Conservation (phyloP, 257 asterid genomes). For the Salvia hispanica region DNA sequence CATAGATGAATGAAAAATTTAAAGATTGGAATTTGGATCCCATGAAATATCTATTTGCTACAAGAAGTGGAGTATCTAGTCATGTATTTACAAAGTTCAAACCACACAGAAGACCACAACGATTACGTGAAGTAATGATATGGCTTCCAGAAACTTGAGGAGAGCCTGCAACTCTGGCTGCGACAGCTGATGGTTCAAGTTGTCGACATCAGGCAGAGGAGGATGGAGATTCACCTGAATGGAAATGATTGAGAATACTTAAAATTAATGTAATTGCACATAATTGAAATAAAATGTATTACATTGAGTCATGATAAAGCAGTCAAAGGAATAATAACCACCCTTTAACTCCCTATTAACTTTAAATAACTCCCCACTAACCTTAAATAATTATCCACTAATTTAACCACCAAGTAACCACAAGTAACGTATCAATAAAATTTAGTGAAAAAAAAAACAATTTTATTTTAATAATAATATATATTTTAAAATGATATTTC, state of each 20-base stretch:
- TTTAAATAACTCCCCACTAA: no score
- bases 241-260: constrained; percentile 18
- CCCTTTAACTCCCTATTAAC: no score
- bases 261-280: background rate
- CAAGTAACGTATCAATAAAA: no score
- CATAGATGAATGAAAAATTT: constrained; percentile 10
- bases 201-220: constrained; percentile 97
- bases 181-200: constrained; percentile 77
- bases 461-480: no score
- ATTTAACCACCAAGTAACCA: no score
- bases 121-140: constrained; percentile 45
- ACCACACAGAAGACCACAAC: constrained; percentile 44
- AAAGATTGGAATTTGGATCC: background rate
- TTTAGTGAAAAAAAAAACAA: no score
- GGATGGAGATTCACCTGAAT: constrained; percentile 95
- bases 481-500: no score
- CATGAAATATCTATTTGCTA: background rate
- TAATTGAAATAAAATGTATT: constrained; percentile 16
- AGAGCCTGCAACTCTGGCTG: constrained; percentile 63
- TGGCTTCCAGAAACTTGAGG: constrained; percentile 64
- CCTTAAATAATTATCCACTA: no score
- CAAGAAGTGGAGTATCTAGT: constrained; percentile 6
- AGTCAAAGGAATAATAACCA: no score
- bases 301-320: constrained; percentile 15
- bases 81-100: constrained; percentile 47